Percentiles rank a stretch among this genome's conserved stretches.
phyloP scores from a whole-genome alignment of 1,139 yeast genomes.

The Zhuliangozyma parablackwelliae region DNA sequence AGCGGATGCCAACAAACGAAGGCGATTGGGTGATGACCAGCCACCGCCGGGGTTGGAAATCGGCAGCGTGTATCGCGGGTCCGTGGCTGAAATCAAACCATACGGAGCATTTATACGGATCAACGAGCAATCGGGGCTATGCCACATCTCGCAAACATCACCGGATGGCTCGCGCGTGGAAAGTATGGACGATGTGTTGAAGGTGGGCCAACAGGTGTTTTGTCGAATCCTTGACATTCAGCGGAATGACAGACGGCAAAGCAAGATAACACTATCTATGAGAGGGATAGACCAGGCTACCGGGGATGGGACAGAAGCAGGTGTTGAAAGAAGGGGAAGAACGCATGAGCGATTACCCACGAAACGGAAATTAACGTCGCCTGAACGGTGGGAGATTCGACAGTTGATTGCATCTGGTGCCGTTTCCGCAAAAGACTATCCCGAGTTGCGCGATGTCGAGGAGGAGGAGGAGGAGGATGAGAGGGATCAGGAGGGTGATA shows the following conservation, averaged over 20 bases:
- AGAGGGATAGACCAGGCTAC: conserved; percentile 68
- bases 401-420: conserved; percentile 82
- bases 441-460: conserved; percentile 42
- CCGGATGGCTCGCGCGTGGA: conserved; percentile 43
- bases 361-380: conserved; percentile 62
- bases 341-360: conserved; percentile 1
- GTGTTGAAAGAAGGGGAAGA: conserved; percentile 16
- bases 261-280: conserved; percentile 62
- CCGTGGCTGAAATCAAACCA: conserved; percentile 52
- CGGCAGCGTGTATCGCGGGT: conserved; percentile 55
- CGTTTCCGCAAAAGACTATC: conserved; percentile 63
- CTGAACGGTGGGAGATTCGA: conserved; percentile 87
- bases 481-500: conserved; percentile 16
- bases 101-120: conserved; percentile 73
- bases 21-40: too few relatives aligned
- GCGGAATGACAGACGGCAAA: conserved; percentile 21
- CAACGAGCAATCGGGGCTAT: conserved; percentile 49
- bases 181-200: conserved; percentile 57
- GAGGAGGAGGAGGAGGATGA: conserved; percentile 20
- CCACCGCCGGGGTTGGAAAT: conserved; percentile 21
- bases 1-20: background rate
- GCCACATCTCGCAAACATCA: conserved; percentile 72
- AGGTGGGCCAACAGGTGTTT: conserved; percentile 56
- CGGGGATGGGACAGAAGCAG: conserved; percentile 42
- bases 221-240: conserved; percentile 53